Evolutionary conservation across 352 stramenopile species (phyloP), one percentile per base, ranked within the genome.

Genomic region (Globisporangium uncinulatum): DNA sequence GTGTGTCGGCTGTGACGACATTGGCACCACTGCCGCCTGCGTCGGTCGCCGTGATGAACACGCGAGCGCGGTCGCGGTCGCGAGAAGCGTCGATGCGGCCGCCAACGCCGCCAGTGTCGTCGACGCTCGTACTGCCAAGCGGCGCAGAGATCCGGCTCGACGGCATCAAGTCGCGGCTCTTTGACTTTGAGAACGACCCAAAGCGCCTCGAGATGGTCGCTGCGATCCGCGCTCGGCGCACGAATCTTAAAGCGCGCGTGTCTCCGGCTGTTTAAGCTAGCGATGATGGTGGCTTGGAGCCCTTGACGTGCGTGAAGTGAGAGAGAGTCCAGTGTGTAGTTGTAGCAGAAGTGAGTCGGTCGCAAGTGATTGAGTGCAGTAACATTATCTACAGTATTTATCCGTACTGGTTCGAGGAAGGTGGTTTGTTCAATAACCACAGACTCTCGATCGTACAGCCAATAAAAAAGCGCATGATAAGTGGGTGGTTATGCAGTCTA

Each of bases 141-240:
- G 31, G 20, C 19, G 31, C 53, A 9, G 57, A 63, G 42, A 58
- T 49, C 24, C 36, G 43, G 7, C 50, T 57, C 21, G 52, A 53
- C 41, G 32, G 51, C 41, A 54, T 63, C 57, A 57, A 58, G 21
- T 63, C 57, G 14, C n/a, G 57, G 43, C 51, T 63, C 6, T 63
- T 63, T 20, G 57, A 63, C 43, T 63, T 50, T 19, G 57, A 63
- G 51, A 57, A 54, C 24, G 57, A 63, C 45, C 57, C 57, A 1
- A 63, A 63, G 57, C 57, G 57, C 14, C 57, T 63, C 43, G 57
- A 63, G 43, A 42, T 63, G 42, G 52, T 63, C 29, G 57, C 57
- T 7, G 57, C 57, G 32, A 63, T 58, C 57, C 57, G 57, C 32
- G 57, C 57, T n/a, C 57, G 57, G 21, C 57, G 57, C 51, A 52